Base-by-base conservation (phyloP, 1,139 yeast species). In the Saccharomyces uvarum region DNA sequence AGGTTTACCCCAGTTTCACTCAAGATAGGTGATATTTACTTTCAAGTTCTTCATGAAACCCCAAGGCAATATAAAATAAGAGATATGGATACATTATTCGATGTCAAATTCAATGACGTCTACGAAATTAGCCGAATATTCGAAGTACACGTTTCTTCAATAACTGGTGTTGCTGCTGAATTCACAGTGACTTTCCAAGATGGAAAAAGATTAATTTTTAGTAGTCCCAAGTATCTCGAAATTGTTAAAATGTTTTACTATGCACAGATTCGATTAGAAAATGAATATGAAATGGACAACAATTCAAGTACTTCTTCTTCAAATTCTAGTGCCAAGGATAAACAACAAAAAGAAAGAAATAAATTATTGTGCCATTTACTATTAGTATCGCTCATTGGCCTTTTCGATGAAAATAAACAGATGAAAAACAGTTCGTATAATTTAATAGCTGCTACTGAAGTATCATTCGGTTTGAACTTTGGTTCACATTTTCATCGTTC, bases 221-320 rank as follows among this genome's bases (percentile, higher is more conserved):
- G 82, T 29, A 82, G 89, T 4, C 70, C 78, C 1, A 87, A 84
- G 60, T 77, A 84, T 63, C 75, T 79, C 63, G 93, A 86, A 61
- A 84, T 87, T 32, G 77, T 87, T 68, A 76, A 89, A 61, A 80
- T 84, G 60, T 70, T 87, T 50, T 84, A 85, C 63, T 85, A 84
- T 63, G 80, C 89, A 0, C 82, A 69, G 47, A 64, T 65, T 2
- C 83, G 59, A 76, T 83, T 48, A 69, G 85, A 65, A 64, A 78
- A 60, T 70, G 82, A 66, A 49, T 66, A 63, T 47, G 65, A 67
- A 38, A 63, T 66, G 9, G 64, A 64, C 41, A 61, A 38, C 21
- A 62, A 31, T 49, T 54, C 5, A 42, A 54, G 29, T 59, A 54
- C 19, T 31, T 50, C 2, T 13, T 54, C 16, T 57, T 56, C 6